Base-by-base conservation (phyloP, 148 eudicot species). In the Persicaria tinctoria region DNA sequence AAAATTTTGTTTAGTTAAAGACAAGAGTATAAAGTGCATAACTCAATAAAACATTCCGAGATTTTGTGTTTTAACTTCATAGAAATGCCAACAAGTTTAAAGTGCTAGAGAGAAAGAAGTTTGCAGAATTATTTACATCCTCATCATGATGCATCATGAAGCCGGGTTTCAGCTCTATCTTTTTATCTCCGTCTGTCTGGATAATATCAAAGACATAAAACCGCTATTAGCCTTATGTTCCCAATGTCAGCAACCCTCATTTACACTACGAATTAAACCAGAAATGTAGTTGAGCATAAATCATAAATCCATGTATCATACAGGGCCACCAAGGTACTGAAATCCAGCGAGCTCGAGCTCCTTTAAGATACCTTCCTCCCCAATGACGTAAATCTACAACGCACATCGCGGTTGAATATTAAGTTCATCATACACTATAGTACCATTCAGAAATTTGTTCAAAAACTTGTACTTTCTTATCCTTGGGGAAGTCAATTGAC, bases 261-360 rank as follows among this genome's bases (percentile, higher is more conserved):
- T 60, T 64, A 32, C 17, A n/a, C 62, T 32, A 32, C 41, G 41
- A 1, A 10, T 57, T 57, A 10, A 4, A 57, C 16, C 20, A 20
- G 20, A 57, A 48, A 4, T 32, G 46, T 13, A 23, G n/a, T 63
- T 38, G 16, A 63, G 46, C 69, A 63, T 32, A 32, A 50, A 59
- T 9, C 9, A 63, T 12, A 38, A 38, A 27, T 32, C 16, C 2
- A 10, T 41, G 70, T 38, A 59, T 64, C 79, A 73, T 89, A 95
- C 98, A 87, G 96, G 98, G 38, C 98, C 98, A 75, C 98, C 98
- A 78, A 95, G 84, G 73, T 86, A 84, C 75, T 89, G 89, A 85
- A 84, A 87, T 71, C 98, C 98, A 62, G 98, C 98, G 64, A 95
- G 91, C 81, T 92, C 97, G 62, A 95, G 97, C 92, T 95, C 98